A percentile compares a stretch with the other conserved stretches of the same genome.
Evolutionary conservation across 176 grass and related monocot genomes (phyloP).

Genomic region (Thinopyrum elongatum): DNA sequence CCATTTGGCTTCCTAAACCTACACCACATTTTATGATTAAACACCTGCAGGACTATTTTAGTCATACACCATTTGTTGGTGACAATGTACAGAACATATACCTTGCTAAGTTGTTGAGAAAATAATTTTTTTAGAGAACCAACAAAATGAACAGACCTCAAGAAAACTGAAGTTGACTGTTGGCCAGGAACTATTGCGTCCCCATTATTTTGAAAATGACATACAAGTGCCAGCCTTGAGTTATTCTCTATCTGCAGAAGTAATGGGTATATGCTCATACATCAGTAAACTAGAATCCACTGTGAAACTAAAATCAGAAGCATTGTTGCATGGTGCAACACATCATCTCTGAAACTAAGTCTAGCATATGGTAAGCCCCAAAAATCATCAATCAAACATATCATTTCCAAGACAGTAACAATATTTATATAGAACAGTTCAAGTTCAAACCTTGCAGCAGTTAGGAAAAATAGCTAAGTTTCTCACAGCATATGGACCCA

Average conservation of each 20-base stretch:
- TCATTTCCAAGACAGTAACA: neutral
- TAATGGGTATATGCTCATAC: slow-evolving; percentile 28
- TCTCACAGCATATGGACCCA: slow-evolving; percentile 83
- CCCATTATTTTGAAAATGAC: slow-evolving; percentile 66
- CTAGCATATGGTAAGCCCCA: neutral
- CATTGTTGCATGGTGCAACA: neutral
- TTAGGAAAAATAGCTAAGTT: slow-evolving; percentile 78
- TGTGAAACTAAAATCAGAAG: slow-evolving; percentile 10
- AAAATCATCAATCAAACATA: neutral
- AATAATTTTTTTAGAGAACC: slow-evolving; percentile 1
- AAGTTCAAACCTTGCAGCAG: slow-evolving; percentile 71
- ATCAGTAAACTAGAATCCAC: slow-evolving; percentile 20
- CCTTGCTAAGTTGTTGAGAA: slow-evolving; percentile 27
- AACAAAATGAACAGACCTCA: slow-evolving; percentile 57
- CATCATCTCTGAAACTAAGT: neutral
- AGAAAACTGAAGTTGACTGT: slow-evolving; percentile 67
- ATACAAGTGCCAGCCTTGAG: slow-evolving; percentile 74
- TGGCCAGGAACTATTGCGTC: slow-evolving; percentile 63
- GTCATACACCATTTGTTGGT: slow-evolving; percentile 4
- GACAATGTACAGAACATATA: slow-evolving; percentile 12
- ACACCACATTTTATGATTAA: neutral
- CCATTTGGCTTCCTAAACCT: neutral
- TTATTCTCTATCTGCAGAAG: slow-evolving; percentile 76
- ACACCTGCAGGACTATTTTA: slow-evolving; percentile 6
- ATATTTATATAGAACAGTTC: neutral